Evolutionary conservation across 108 stramenopile genomes (phyloP).

Genomic region (Schizochytrium sp.): DNA sequence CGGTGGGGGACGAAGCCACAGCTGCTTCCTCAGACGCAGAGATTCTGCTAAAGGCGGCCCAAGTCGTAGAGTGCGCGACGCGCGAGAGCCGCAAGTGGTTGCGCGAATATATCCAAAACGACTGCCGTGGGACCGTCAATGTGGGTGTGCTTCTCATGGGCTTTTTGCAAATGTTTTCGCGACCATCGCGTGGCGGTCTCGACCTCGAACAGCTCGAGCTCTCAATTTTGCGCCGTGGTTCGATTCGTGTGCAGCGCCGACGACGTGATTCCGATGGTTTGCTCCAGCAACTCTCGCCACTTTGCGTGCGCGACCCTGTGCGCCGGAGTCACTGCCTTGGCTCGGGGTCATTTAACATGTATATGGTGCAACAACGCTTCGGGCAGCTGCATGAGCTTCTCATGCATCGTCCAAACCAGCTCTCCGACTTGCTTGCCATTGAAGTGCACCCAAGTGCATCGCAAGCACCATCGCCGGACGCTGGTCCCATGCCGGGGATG

Average conservation of each 20-base stretch:
- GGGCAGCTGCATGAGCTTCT: not conserved
- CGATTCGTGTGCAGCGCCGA: not conserved
- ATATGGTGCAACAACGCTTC: not conserved
- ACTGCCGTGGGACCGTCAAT: not conserved
- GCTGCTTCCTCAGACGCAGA: not conserved
- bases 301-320: not conserved
- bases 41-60: not conserved
- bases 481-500: not conserved
- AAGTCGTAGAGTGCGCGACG: not conserved
- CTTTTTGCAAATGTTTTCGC: conserved; percentile 15
- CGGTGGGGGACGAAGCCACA: not conserved
- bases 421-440: not conserved
- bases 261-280: not conserved
- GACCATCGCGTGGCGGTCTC: not conserved
- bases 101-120: not conserved
- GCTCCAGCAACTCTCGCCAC: not conserved
- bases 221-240: not conserved
- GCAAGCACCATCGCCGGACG: not conserved
- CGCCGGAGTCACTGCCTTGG: not conserved
- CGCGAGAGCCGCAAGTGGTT: not conserved
- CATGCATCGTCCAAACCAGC: not conserved
- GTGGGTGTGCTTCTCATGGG: not conserved
- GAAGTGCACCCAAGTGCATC: not conserved
- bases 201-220: not conserved
- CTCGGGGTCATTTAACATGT: not conserved